Evolutionary conservation across 1,139 yeast species (phyloP).

Genomic region (Blastobotrys malaysiensis): DNA sequence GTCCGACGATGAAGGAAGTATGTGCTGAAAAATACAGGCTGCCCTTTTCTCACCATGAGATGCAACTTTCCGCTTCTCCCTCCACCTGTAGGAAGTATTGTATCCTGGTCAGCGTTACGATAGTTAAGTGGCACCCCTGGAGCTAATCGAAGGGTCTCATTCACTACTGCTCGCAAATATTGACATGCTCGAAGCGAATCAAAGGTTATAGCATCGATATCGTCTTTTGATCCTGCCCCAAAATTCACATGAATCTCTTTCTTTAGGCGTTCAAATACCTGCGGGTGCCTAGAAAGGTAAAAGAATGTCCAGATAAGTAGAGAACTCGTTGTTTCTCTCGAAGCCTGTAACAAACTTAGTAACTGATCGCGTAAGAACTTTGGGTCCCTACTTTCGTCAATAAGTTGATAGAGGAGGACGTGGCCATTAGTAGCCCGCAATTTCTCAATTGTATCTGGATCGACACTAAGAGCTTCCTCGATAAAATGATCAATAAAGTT

Average conservation of each 20-base stretch:
- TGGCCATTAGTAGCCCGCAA: constrained; percentile 23
- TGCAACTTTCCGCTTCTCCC: constrained; percentile 43
- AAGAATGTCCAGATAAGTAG: constrained; percentile 43
- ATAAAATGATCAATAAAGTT: constrained; percentile 8
- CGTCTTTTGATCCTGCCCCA: constrained; percentile 11
- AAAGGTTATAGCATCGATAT: constrained; percentile 32
- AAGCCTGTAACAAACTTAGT: constrained; percentile 47
- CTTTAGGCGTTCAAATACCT: constrained; percentile 35
- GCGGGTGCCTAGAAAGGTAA: constrained; percentile 43
- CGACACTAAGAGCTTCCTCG: constrained; percentile 9
- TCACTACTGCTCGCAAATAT: constrained; percentile 44
- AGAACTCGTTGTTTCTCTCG: constrained; percentile 52
- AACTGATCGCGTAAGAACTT: constrained; percentile 44
- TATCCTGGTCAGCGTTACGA: constrained; percentile 43
- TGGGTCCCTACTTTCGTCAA: constrained; percentile 44
- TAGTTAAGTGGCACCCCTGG: constrained; percentile 53
- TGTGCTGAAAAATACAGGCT: constrained; percentile 41
- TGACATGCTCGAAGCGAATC: constrained; percentile 46
- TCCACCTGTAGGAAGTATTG: constrained; percentile 49
- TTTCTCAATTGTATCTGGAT: constrained; percentile 7
- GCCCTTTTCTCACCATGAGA: constrained; percentile 44
- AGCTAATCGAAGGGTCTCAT: constrained; percentile 49
- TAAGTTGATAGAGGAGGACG: constrained; percentile 46
- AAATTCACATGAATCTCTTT: constrained; percentile 30
- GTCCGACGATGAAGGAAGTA: constrained; percentile 45